phyloP scores from a whole-genome alignment of 129 eudicot species.

The carrot (Daucus carota) region DH1_v3.0 NC_030385.2:36131501-36132000 shows the following conservation, averaged over 20 bases:
- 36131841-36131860: not conserved
- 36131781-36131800: slow-evolving; percentile 47
- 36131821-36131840: slow-evolving; percentile 19
- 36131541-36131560: slow-evolving; percentile 32
- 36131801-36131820: slow-evolving; percentile 31
- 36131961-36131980: slow-evolving; percentile 47
- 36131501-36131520: slow-evolving; percentile 58
- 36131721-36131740: slow-evolving; percentile 28
- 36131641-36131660: slow-evolving; percentile 20
- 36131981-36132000: slow-evolving; percentile 23
- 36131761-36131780: slow-evolving; percentile 49
- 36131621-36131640: slow-evolving; percentile 34
- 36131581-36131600: slow-evolving; percentile 45
- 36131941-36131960: slow-evolving; percentile 23
- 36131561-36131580: slow-evolving; percentile 46
- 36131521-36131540: slow-evolving; percentile 51
- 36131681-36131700: slow-evolving; percentile 42
- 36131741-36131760: slow-evolving; percentile 48
- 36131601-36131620: slow-evolving; percentile 47
- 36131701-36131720: slow-evolving; percentile 18
- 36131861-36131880: slow-evolving; percentile 57
- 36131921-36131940: slow-evolving; percentile 24
- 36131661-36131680: slow-evolving; percentile 45
- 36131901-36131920: slow-evolving; percentile 48
- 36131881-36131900: slow-evolving; percentile 35